Conservation (phyloP, 1,284 basidiomycete genomes). For the Tetrapyrgos nigripes region DNA sequence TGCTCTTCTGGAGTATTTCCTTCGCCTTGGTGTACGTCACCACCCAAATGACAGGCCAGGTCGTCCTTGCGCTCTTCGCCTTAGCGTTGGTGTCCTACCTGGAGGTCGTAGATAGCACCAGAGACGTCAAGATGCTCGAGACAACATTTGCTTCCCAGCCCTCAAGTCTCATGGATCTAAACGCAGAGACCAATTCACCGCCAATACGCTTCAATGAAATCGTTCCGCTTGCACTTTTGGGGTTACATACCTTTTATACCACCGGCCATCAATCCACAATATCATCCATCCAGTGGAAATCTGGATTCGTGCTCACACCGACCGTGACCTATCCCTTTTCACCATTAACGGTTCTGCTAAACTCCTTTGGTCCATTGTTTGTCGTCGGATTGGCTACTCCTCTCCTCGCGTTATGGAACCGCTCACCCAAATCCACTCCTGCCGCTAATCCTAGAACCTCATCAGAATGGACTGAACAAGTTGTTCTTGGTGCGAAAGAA, state of each 20-base stretch:
- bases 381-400: conserved; percentile 72
- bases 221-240: conserved; percentile 78
- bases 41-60: conserved; percentile 84
- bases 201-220: conserved; percentile 71
- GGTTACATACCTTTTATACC: conserved; percentile 79
- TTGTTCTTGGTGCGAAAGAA: conserved; percentile 35
- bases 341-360: conserved; percentile 79
- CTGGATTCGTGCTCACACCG: conserved; percentile 81
- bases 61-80: conserved; percentile 70
- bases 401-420: conserved; percentile 88
- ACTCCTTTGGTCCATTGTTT: conserved; percentile 80
- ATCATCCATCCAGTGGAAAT: conserved; percentile 94
- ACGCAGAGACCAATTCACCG: conserved; percentile 23
- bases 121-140: conserved; percentile 71
- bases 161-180: conserved; percentile 41
- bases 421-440: conserved; percentile 58
- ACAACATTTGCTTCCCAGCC: conserved; percentile 53
- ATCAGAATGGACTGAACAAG: conserved; percentile 14
- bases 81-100: conserved; percentile 75
- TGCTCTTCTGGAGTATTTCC: conserved; percentile 78
- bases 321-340: conserved; percentile 79
- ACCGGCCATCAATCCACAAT: conserved; percentile 95
- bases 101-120: conserved; percentile 81
- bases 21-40: conserved; percentile 73
- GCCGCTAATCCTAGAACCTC: neutral